These are phyloP conservation scores for Acanthamoeba castellanii DNA, from an alignment of 208 protist genomes.

Conservation along the genomic window DNA sequence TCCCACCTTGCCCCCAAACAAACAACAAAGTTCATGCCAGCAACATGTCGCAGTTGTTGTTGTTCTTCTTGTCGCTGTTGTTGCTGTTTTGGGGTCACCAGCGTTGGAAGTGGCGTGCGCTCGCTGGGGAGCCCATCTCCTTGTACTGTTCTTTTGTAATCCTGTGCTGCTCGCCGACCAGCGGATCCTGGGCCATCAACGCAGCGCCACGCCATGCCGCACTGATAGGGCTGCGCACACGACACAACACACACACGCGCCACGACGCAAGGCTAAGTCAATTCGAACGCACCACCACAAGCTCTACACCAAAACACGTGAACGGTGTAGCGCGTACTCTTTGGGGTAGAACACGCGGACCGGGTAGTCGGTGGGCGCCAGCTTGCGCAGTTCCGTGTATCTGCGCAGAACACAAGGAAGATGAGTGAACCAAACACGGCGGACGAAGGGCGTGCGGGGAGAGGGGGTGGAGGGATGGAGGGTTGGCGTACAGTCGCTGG, in stretches of 20 bases:
- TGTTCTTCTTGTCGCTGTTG: too few relatives aligned
- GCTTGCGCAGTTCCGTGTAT: slow-evolving; percentile 12
- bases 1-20: too few relatives aligned
- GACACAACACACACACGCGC: too few relatives aligned
- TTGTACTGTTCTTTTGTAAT: slow-evolving; percentile 78
- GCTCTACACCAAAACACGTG: not conserved
- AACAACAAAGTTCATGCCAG: too few relatives aligned
- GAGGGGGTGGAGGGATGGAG: not conserved
- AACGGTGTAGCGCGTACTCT: not conserved
- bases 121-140: slow-evolving; percentile 63
- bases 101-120: not conserved
- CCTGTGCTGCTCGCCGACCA: slow-evolving; percentile 47
- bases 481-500: slow-evolving; percentile 76
- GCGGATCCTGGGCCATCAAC: slow-evolving; percentile 60
- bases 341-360: slow-evolving; percentile 21
- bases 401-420: not conserved
- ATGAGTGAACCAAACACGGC: too few relatives aligned
- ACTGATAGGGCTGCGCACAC: slow-evolving; percentile 78
- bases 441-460: not conserved
- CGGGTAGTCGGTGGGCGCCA: not conserved
- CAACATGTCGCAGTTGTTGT: too few relatives aligned
- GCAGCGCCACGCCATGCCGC: slow-evolving; percentile 73
- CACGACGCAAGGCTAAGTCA: too few relatives aligned
- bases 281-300: too few relatives aligned
- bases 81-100: not conserved